A percentile compares a stretch with the other conserved stretches of the same genome.
phyloP scores from a whole-genome alignment of 306 rosid species.

The Astragalus membranaceus region DNA sequence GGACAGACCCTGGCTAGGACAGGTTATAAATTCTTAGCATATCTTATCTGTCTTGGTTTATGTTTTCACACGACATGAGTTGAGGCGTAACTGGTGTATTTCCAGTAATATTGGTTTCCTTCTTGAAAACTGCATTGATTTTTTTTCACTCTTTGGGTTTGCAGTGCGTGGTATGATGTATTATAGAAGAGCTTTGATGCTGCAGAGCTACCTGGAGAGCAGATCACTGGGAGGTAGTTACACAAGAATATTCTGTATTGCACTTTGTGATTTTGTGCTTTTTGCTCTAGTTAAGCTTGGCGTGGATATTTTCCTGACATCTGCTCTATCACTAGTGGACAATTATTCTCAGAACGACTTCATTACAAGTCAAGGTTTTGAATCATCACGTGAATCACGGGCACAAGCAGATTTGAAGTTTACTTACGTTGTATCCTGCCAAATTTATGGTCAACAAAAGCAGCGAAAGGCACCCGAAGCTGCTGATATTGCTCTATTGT shows the following conservation, averaged over 20 bases:
- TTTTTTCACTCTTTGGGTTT: constrained; percentile 24
- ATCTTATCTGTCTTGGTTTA: neutral
- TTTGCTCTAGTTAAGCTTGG: neutral
- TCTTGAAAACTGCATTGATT: neutral
- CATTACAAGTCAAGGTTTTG: constrained; percentile 68
- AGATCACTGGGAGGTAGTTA: constrained; percentile 74
- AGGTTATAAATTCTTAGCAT: constrained; percentile 37
- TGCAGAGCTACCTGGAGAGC: constrained; percentile 81
- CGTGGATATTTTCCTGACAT: constrained; percentile 18
- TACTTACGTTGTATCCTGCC: constrained; percentile 97
- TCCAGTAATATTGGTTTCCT: neutral
- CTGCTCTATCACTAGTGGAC: constrained; percentile 36
- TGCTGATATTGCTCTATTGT: constrained; percentile 82
- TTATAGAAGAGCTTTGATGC: constrained; percentile 92
- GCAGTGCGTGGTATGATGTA: constrained; percentile 99
- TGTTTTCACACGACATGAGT: neutral
- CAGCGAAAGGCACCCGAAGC: constrained; percentile 74
- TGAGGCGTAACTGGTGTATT: neutral
- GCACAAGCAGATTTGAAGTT: constrained; percentile 96
- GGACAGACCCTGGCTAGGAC: constrained; percentile 99
- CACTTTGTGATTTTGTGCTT: neutral
- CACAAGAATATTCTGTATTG: neutral
- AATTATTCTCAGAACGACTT: constrained; percentile 48
- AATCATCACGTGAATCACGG: constrained; percentile 72
- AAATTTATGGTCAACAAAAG: constrained; percentile 97